Conservation (phyloP, 208 protist genomes). For the Wallacemonas rigidus region DNA sequence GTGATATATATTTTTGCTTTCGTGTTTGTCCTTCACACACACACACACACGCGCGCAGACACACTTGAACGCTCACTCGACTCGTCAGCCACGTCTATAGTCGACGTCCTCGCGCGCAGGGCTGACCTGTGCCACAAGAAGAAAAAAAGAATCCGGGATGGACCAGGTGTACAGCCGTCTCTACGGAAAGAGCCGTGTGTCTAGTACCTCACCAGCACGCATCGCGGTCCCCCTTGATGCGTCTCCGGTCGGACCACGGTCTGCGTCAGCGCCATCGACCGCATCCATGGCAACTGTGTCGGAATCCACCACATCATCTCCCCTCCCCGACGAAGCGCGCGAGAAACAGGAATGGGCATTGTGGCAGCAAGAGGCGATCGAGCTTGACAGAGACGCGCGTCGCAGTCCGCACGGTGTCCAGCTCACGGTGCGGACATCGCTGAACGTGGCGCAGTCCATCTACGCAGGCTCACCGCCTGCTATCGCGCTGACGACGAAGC, state of each 20-base stretch:
- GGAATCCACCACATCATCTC: not conserved
- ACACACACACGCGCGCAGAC: too few species aligned
- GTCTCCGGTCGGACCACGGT: not conserved
- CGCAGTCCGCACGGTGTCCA: constrained; percentile 39
- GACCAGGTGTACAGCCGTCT: constrained; percentile 11
- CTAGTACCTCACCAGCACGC: constrained; percentile 4
- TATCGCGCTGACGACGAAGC: constrained; percentile 28
- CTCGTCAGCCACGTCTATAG: too few species aligned
- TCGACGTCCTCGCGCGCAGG: too few species aligned
- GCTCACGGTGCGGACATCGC: constrained; percentile 58
- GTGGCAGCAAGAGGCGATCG: not conserved
- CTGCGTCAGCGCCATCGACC: not conserved
- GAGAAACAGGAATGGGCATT: not conserved
- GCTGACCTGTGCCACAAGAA: not conserved
- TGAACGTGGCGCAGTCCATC: constrained; percentile 47
- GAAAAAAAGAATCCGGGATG: not conserved
- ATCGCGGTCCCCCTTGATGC: not conserved
- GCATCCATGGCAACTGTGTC: not conserved
- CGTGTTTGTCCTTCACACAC: too few species aligned
- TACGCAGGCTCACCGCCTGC: constrained; percentile 26
- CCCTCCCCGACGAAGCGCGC: not conserved
- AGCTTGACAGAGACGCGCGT: not conserved
- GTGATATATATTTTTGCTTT: too few species aligned
- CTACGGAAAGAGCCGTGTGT: constrained; percentile 1
- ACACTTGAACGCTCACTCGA: too few species aligned